These are phyloP conservation scores for Penicillium sp. DNA, from an alignment of 2,329 filamentous ascomycete genomes.

Conservation along the genomic window DNA sequence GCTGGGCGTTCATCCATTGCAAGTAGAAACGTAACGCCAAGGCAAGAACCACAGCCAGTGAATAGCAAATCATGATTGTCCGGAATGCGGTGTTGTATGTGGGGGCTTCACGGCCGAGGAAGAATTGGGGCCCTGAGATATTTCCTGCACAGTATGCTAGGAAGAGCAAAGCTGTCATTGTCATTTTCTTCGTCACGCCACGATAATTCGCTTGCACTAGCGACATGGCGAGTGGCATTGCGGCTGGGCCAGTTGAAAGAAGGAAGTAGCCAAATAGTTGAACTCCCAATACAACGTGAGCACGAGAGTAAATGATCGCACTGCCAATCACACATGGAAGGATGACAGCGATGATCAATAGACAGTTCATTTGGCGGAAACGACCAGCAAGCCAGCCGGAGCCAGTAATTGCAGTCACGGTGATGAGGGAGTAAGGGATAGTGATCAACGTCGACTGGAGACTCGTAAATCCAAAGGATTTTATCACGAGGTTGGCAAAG, in stretches of 20 bases:
- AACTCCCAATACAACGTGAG: conserved; percentile 45
- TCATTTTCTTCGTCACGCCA: conserved; percentile 67
- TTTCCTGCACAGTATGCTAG: conserved; percentile 63
- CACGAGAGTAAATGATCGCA: conserved; percentile 59
- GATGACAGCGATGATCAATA: conserved; percentile 59
- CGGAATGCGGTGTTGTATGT: conserved; percentile 61
- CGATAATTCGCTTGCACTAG: conserved; percentile 63
- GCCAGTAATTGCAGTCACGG: conserved; percentile 55
- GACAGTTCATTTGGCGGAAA: conserved; percentile 59
- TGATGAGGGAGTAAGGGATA: conserved; percentile 64
- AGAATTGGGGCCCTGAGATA: conserved; percentile 63
- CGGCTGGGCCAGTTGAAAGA: conserved; percentile 59
- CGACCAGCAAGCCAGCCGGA: conserved; percentile 60
- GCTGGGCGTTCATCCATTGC: conserved; percentile 52
- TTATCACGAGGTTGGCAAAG: conserved; percentile 46
- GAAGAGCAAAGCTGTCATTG: conserved; percentile 62
- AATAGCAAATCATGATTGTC: conserved; percentile 64
- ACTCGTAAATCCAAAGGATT: conserved; percentile 31
- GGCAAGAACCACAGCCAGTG: conserved; percentile 55
- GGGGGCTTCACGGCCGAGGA: conserved; percentile 57
- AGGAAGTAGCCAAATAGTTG: conserved; percentile 66
- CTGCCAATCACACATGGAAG: conserved; percentile 60
- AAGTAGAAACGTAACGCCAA: conserved; percentile 57
- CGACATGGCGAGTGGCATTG: conserved; percentile 62
- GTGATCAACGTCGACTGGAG: conserved; percentile 54